Base-by-base conservation (phyloP, 2,329 filamentous ascomycete species). In the Neurospora sp. region DNA sequence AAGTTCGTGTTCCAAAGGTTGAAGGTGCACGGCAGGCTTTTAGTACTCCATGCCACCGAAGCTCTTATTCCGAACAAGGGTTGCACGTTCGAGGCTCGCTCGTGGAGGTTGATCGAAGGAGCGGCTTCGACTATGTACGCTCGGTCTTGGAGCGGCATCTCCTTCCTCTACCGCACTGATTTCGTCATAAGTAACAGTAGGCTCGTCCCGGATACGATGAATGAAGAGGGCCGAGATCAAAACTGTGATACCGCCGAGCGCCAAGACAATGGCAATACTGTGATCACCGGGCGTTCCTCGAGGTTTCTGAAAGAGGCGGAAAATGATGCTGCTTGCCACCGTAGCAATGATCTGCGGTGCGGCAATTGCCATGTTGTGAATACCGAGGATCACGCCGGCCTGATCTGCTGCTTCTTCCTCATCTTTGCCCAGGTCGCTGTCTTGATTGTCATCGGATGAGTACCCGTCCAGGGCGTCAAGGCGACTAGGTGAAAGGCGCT, bases 351-450 rank as follows among this genome's bases (percentile, higher is more conserved):
- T 94, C 78, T 98, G 95, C 1, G 95, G 95, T 5, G 93, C 89
- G 0, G 94, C 93, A 74, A 98, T 92, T 17, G 94, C 91, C 81
- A 98, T 95, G 79, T 98, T 98, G 83, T 98, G 95, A 69, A 98
- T 93, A 8, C 95, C 95, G 2, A 98, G 86, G 65, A 98, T 93
- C 52, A 97, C 91, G 57, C 95, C 93, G 4, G 93, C 92, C 77
- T 96, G 91, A 76, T 94, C 91, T 2, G 87, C 83, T 46, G 87
- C 85, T 36, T 87, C 84, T 66, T 86, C 79, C 8, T 80, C 79
- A 5, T 77, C 73, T 37, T 80, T 72, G 11, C 76, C 74, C 38
- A 79, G 73, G 4, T 77, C 72, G 37, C 79, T 66, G 17, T 76
- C 74, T 5, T 62, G 73, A 66, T 76, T 72, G 38, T 75, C 74